Evolutionary conservation across 768 basidiomycete species (phyloP), one percentile per base, ranked within the genome.

Genomic region (Hypsizygus marmoreus): DNA sequence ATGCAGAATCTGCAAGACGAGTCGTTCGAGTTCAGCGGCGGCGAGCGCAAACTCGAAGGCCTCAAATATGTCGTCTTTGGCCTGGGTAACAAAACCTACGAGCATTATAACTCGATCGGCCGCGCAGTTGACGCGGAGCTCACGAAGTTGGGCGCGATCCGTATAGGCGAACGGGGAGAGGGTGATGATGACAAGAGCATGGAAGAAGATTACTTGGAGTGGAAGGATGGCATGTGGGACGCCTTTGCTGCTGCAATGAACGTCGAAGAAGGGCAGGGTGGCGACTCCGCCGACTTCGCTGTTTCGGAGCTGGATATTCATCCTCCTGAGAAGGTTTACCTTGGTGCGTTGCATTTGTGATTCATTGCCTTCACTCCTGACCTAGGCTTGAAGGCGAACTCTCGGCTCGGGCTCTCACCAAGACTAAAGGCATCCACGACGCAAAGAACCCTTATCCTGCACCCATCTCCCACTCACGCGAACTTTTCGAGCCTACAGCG

Each of bases 101-200:
- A 97, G 62, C 95, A 97, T 65, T 98, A 95, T 72, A 97, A 97
- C 61, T 78, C 86, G 48, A 92, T 98, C 56, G 83, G 86, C 13
- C 80, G 86, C 32, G 81, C 83, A 49, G 76, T 95, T 43, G 95
- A 99, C 58, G 59, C 75, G 2, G 67, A 80, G 22, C 70, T 99
- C 47, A 66, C 79, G 4, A 81, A 84, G 61, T 84, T 93, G 75
- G 95, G 94, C 22, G 97, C 82, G 16, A 64, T 73, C 43, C 83
- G 92, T 41, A 88, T 98, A 26, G 94, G 94, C 32, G 85, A 87
- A 63, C 77, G 87, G 29, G 95, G 95, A 8, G 95, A 98, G 67
- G 95, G 95, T 53, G 97, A 99, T 61, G 95, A 99, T 61, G 97
- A 99, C 69, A 97, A 97, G 76, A 93, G 89, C 62, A 97, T 99